Base-by-base conservation (phyloP, 2,329 filamentous ascomycete genomes). In the Xylaria polymorpha region DNA sequence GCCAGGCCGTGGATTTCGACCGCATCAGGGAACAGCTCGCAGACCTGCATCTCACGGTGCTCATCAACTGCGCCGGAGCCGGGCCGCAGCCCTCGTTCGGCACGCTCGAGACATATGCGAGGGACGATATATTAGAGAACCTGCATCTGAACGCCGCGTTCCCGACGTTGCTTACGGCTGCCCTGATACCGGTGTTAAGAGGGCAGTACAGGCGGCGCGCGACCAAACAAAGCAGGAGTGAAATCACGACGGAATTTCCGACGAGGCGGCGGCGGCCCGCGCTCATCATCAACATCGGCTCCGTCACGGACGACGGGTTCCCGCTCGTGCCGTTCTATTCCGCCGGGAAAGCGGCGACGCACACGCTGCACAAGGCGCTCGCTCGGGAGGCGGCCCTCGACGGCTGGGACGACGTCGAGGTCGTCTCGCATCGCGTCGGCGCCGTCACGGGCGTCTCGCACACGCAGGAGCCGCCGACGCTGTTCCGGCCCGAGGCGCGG, bases 51-150 rank as follows among this genome's bases (percentile, higher is more conserved):
- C 74, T 89, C 44, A 85, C 83, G 0, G 74, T 88, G 2, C 76
- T 88, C 25, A 75, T 88, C 67, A 87, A 87, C 74, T 87, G 86
- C 75, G 81, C 85, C 0, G 86, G 85, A 1, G 81, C 82, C n/a
- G 75, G 73, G 0, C 73, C 72, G 6, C 68, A 72, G 62, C 74
- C 76, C 10, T 59, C 73, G 0, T 83, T 79, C 66, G 75, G 75
- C 15, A 69, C 77, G 1, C 74, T 84, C 5, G 74, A 77, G 22
- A 71, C 79, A 0, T 77, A 80, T 6, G 74, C 74, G 1, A 70
- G 72, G 15, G 71, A 77, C 1, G 76, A 83, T n/a, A 75, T 84
- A 57, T 76, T 83, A 46, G 72, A 69, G 7, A 77, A 81, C 15
- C 75, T 86, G 56, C 80, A 82, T 57, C 75, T 83, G 46, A 87